A percentile compares a stretch with the other conserved stretches of the same genome.
Evolutionary conservation across 139 green algal genomes (phyloP).

Genomic region (Asterochloris sp.): DNA sequence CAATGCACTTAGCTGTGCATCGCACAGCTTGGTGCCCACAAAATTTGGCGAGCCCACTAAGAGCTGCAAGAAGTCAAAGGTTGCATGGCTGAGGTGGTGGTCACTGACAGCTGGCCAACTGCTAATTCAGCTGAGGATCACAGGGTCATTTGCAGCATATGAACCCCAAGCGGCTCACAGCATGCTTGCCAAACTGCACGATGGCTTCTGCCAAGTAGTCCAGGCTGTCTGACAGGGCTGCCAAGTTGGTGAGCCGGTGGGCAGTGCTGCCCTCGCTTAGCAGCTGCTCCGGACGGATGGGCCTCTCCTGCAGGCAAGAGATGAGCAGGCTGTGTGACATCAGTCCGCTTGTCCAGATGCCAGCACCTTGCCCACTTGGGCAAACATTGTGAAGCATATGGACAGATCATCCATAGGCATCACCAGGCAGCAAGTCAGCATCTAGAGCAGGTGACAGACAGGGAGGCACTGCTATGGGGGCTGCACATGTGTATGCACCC

Average conservation of each 20-base stretch:
- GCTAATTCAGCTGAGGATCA: too few species aligned
- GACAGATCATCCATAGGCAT: neutral
- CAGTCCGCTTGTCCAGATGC: neutral
- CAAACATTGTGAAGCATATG: neutral
- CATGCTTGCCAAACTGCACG: conserved; percentile 23
- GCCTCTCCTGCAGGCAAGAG: conserved; percentile 1
- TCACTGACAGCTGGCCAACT: too few species aligned
- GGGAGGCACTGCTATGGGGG: neutral
- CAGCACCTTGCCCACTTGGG: neutral
- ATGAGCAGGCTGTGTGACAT: neutral
- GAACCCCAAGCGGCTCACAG: too few species aligned
- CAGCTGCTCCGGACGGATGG: conserved; percentile 38
- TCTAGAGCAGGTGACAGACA: too few species aligned
- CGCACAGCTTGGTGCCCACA: too few species aligned
- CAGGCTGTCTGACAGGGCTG: conserved; percentile 42
- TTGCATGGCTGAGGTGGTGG: too few species aligned
- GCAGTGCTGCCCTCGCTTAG: conserved; percentile 7
- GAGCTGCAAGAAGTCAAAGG: too few species aligned
- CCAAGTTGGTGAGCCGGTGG: conserved; percentile 28
- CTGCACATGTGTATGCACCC: neutral
- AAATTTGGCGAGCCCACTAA: too few species aligned
- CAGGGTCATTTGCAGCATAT: too few species aligned
- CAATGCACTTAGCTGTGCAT: too few species aligned
- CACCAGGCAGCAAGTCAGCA: neutral
- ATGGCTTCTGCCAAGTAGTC: conserved; percentile 55